Base-by-base conservation (phyloP, 805 yeast genomes). In the Yarrowia divulgata region DNA sequence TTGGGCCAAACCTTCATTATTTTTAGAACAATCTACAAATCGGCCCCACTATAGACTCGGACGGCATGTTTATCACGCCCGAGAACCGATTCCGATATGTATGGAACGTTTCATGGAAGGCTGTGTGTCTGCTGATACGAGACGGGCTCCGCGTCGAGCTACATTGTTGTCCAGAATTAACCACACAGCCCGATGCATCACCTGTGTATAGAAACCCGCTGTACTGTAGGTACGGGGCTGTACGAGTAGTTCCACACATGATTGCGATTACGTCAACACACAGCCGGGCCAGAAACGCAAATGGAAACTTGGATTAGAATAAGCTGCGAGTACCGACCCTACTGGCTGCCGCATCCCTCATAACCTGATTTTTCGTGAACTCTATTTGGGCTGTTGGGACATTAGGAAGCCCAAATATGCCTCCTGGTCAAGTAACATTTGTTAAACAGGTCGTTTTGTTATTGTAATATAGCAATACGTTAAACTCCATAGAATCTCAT, bases 1-100 rank as follows among this genome's bases (percentile, higher is more conserved):
- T 50, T 32, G 23, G 29, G 40, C 40, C 58, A 37, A 54, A 54
- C 60, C 34, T 54, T 54, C 42, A 39, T 23, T 54, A 54, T 54
- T 54, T 54, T 54, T 54, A 54, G 60, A 19, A 54, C 60, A 54
- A 54, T 54, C 45, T 54, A 6, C 45, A 52, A 54, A 19, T 54
- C 18, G 13, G 8, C 14, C 12, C 18, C 45, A 12, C 34, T 54
- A 54, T 54, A 54, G 60, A 43, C 45, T 54, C 60, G 35, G 45
- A 8, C 60, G 58, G 58, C 43, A 54, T 35, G 45, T 54, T 45
- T n/a, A 16, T 39, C 60, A n/a, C 19, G 18, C 60, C 60, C 42
- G 23, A 54, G 19, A 39, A 34, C 60, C 60, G 60, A 37, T 23
- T 6, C 18, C 5, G 29, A 12, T 29, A 54, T 54, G 60, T 54